phyloP scores from a whole-genome alignment of 352 stramenopile species.

The Globisporangium paddicum region DNA sequence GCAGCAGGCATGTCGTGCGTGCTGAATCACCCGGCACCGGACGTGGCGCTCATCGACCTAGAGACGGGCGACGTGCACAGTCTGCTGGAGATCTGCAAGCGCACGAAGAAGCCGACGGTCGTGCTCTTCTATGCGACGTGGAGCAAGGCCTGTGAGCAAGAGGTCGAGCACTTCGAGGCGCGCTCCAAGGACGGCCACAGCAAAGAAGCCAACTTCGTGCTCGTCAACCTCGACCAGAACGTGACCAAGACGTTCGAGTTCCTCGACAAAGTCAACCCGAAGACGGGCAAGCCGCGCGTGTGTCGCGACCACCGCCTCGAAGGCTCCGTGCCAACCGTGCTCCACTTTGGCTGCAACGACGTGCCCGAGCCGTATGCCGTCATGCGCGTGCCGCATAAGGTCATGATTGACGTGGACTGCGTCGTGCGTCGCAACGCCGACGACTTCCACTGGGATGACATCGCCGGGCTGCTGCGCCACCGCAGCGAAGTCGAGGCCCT shows the following conservation, averaged over 20 bases:
- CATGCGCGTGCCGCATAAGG: constrained; percentile 40
- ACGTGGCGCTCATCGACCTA: constrained; percentile 46
- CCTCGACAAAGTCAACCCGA: constrained; percentile 33
- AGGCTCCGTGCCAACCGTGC: constrained; percentile 39
- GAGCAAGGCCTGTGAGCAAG: constrained; percentile 44
- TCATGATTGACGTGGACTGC: constrained; percentile 40
- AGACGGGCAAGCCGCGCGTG: constrained; percentile 35
- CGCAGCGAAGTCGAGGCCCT: constrained; percentile 23
- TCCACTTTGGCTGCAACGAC: constrained; percentile 48
- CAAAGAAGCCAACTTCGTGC: constrained; percentile 52
- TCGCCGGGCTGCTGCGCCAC: constrained; percentile 43
- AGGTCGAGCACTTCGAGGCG: constrained; percentile 50
- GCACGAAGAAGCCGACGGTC: constrained; percentile 32
- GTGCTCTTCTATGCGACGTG: constrained; percentile 65
- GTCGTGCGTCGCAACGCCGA: constrained; percentile 49
- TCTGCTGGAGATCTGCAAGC: constrained; percentile 29
- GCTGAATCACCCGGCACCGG: constrained; percentile 41
- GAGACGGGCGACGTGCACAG: constrained; percentile 36
- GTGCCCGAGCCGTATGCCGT: constrained; percentile 51
- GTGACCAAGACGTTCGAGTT: constrained; percentile 40
- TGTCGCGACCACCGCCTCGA: constrained; percentile 42
- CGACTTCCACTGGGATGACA: constrained; percentile 59
- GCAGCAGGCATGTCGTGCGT: constrained; percentile 35
- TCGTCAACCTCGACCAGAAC: constrained; percentile 65
- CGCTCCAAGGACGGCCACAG: constrained; percentile 48